Conservation (phyloP, 2,329 filamentous ascomycete genomes). For the Metarhizium album region DNA sequence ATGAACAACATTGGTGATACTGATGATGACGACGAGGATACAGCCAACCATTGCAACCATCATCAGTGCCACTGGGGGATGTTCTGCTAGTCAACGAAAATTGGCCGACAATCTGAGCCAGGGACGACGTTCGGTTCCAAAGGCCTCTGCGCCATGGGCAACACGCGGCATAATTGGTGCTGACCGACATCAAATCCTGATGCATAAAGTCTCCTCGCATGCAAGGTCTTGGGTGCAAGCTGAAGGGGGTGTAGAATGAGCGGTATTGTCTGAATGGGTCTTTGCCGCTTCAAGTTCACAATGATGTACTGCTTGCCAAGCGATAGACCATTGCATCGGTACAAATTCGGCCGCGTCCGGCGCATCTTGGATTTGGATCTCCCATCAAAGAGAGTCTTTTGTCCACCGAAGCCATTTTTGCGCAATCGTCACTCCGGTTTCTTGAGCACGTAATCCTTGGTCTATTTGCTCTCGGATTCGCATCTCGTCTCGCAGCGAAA, state of each 20-base stretch:
- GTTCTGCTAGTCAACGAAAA: background rate
- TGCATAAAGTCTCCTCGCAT: background rate
- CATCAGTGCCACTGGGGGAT: background rate
- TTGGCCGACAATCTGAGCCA: background rate
- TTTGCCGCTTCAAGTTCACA: background rate
- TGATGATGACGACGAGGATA: background rate
- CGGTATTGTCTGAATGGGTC: background rate
- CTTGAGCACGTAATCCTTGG: no score
- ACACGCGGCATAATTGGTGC: background rate
- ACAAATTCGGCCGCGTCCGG: background rate
- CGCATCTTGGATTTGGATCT: background rate
- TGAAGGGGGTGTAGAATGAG: background rate
- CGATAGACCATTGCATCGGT: background rate
- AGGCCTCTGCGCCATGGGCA: background rate
- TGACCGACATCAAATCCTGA: background rate
- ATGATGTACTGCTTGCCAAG: background rate
- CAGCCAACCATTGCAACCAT: background rate
- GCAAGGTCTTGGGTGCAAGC: background rate
- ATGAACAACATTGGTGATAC: background rate
- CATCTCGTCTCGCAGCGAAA: no score
- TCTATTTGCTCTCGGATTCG: no score
- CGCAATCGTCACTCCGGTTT: no score
- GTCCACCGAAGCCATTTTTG: no score
- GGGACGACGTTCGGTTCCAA: background rate
- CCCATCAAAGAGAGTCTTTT: no score